A percentile compares a stretch with the other conserved stretches of the same genome.
Evolutionary conservation across 139 green algal species (phyloP).

Genomic region (Coccomyxa sp.): DNA sequence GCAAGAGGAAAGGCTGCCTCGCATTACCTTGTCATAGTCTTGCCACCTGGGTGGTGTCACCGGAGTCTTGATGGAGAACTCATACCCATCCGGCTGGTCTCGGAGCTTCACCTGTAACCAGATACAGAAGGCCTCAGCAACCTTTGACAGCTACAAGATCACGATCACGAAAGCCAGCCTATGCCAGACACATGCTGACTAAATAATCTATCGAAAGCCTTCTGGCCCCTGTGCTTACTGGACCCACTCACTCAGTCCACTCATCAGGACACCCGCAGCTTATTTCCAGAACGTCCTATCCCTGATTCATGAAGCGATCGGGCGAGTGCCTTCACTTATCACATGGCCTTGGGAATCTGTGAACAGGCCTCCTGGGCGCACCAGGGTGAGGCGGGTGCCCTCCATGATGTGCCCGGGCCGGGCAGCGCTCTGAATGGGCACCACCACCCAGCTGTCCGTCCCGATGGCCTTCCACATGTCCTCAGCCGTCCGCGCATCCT

Average conservation of each 20-base stretch:
- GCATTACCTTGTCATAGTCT: constrained; percentile 71
- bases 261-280: no score
- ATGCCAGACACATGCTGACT: no score
- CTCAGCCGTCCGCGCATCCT: constrained; percentile 41
- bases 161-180: no score
- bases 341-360: no score
- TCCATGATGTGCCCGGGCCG: constrained; percentile 61
- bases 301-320: no score
- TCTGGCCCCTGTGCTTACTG: no score
- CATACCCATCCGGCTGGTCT: constrained; percentile 66
- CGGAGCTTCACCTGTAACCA: constrained; percentile 17
- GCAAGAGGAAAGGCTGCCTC: no score
- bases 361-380: constrained; percentile 3
- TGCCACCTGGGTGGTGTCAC: constrained; percentile 80
- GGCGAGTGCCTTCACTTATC: no score
- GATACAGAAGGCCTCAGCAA: neutral
- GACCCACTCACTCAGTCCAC: no score
- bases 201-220: no score
- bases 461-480: constrained; percentile 68
- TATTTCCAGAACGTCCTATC: no score
- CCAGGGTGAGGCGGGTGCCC: constrained; percentile 76
- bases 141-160: neutral
- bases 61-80: constrained; percentile 90
- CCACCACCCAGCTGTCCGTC: constrained; percentile 81
- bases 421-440: constrained; percentile 69